Evolutionary conservation across 805 yeast genomes (phyloP).

Genomic region (Cyberlindnera bimundalis): DNA sequence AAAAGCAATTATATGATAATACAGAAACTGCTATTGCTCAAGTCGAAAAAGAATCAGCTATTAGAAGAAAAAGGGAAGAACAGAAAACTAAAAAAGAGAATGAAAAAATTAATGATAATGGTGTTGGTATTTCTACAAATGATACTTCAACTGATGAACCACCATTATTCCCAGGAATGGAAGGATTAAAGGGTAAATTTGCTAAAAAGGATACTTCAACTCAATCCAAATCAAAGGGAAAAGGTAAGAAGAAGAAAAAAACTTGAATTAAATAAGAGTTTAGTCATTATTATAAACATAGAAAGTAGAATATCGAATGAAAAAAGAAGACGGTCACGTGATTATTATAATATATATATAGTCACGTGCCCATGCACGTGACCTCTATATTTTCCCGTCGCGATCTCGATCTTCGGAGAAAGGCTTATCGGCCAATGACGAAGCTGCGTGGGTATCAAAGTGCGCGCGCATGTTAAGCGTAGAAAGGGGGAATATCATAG

Average conservation of each 20-base stretch:
- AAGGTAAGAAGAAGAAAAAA: constrained; percentile 11
- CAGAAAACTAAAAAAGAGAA: constrained; percentile 11
- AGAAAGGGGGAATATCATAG: no score
- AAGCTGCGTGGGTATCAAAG: no score
- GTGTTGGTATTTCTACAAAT: constrained; percentile 4
- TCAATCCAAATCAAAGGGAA: constrained; percentile 24
- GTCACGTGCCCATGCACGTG: background rate
- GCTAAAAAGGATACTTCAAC: constrained; percentile 18
- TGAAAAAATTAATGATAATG: constrained; percentile 7
- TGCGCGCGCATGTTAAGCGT: no score
- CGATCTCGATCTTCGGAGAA: no score
- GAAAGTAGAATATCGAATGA: no score
- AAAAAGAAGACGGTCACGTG: no score
- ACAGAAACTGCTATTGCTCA: constrained; percentile 55
- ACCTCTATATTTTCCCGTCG: no score
- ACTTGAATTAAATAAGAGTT: background rate
- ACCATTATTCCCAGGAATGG: constrained; percentile 30
- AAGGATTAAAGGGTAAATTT: constrained; percentile 11
- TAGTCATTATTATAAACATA: no score
- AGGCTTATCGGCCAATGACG: constrained; percentile 6
- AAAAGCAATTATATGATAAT: constrained; percentile 53
- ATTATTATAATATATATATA: no score
- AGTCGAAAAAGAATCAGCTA: constrained; percentile 70
- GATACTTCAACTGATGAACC: constrained; percentile 17
- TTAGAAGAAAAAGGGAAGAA: constrained; percentile 50